phyloP scores from a whole-genome alignment of 257 asterid genomes.

The Marsdenia floribunda region DNA sequence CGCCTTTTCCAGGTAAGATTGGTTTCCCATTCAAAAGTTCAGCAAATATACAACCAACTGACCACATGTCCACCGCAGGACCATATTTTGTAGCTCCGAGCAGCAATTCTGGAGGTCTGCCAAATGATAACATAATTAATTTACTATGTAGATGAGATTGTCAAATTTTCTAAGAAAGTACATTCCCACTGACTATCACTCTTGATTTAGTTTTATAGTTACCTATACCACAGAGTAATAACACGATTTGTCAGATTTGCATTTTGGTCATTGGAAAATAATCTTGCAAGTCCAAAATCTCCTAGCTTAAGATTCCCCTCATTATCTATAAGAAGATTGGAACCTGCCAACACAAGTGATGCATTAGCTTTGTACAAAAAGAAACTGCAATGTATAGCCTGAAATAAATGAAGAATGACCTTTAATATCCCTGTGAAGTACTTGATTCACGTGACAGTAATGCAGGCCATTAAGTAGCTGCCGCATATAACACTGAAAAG shows the following conservation, averaged over 20 bases:
- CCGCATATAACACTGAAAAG: slow-evolving; percentile 88
- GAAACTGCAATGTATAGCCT: slow-evolving; percentile 7
- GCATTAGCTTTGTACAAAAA: slow-evolving; percentile 11
- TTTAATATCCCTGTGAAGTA: slow-evolving; percentile 96
- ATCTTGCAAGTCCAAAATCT: slow-evolving; percentile 93
- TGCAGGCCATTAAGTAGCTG: slow-evolving; percentile 94
- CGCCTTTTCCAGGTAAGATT: slow-evolving; percentile 77
- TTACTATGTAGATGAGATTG: background rate
- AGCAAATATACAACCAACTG: slow-evolving; percentile 97
- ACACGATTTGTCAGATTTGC: slow-evolving; percentile 94
- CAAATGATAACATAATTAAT: background rate
- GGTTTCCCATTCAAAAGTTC: slow-evolving; percentile 88
- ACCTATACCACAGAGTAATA: slow-evolving; percentile 97
- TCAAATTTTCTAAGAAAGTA: background rate
- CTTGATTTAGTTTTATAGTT: slow-evolving; percentile 14
- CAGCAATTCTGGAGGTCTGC: slow-evolving; percentile 94
- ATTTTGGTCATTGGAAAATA: slow-evolving; percentile 67
- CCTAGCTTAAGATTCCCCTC: slow-evolving; percentile 96
- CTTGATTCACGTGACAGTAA: slow-evolving; percentile 90
- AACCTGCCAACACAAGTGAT: slow-evolving; percentile 47
- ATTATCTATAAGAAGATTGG: slow-evolving; percentile 92
- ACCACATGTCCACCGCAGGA: slow-evolving; percentile 99
- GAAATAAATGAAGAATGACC: slow-evolving; percentile 36
- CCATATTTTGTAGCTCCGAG: slow-evolving; percentile 98
- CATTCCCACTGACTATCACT: background rate